Percentiles rank a stretch among this genome's conserved stretches.
Evolutionary conservation across 345 rosid species (phyloP).

Genomic region (Citrus australasica): DNA sequence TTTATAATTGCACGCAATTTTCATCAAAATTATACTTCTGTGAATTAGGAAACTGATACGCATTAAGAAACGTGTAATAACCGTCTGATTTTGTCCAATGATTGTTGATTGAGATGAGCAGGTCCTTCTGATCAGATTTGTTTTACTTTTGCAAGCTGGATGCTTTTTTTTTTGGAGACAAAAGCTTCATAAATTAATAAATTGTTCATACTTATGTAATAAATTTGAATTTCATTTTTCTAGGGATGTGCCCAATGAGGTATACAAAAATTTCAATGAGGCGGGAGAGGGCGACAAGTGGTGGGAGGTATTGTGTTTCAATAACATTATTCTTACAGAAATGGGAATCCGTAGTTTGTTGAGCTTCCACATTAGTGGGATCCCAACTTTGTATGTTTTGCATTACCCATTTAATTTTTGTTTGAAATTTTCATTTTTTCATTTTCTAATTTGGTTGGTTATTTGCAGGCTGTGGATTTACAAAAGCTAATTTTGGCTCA

Average conservation of each 20-base stretch:
- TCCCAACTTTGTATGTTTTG: not conserved
- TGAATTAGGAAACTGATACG: not conserved
- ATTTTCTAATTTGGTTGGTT: slow-evolving; percentile 6
- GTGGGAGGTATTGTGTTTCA: slow-evolving; percentile 78
- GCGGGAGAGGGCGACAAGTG: slow-evolving; percentile 81
- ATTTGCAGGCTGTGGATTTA: slow-evolving; percentile 72
- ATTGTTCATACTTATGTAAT: not conserved
- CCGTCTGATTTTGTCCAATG: not conserved
- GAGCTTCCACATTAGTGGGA: not conserved
- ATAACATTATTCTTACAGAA: not conserved
- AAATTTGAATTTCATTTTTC: not conserved
- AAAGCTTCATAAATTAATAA: not conserved
- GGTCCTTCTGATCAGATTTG: not conserved
- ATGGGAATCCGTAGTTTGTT: too few species aligned
- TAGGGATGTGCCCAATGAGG: slow-evolving; percentile 77
- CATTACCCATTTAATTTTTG: not conserved
- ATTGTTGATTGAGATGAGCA: not conserved
- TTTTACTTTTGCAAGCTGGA: not conserved
- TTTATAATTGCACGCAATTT: not conserved
- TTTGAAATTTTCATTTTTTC: not conserved
- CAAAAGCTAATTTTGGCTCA: slow-evolving; percentile 94
- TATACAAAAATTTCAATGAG: slow-evolving; percentile 56
- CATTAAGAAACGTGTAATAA: not conserved
- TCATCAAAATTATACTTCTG: not conserved
- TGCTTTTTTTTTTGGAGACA: not conserved